Evolutionary conservation across 2,329 filamentous ascomycete species (phyloP).

Genomic region (Colletotrichum sp.): DNA sequence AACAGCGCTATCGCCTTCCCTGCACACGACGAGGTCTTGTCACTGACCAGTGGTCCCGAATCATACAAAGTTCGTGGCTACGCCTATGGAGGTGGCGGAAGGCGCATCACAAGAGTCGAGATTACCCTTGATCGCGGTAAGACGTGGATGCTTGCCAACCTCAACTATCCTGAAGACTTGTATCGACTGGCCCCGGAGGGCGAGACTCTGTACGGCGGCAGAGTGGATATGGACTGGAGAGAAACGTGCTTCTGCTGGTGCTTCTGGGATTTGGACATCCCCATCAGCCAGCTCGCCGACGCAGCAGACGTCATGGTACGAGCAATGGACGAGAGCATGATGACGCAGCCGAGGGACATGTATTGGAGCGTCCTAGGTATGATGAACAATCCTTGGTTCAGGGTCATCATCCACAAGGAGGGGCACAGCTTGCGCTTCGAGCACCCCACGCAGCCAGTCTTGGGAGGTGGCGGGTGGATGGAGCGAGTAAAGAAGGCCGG

Average conservation of each 20-base stretch:
- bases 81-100: slow-evolving; percentile 88
- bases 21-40: slow-evolving; percentile 74
- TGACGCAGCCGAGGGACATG: slow-evolving; percentile 88
- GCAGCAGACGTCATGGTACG: slow-evolving; percentile 80
- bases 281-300: slow-evolving; percentile 62
- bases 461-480: slow-evolving; percentile 90
- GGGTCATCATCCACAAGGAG: slow-evolving; percentile 77
- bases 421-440: slow-evolving; percentile 72
- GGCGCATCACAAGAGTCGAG: slow-evolving; percentile 81
- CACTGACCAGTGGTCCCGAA: slow-evolving; percentile 39
- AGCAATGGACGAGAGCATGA: slow-evolving; percentile 90
- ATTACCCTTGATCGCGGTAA: slow-evolving; percentile 83
- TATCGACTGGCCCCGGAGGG: slow-evolving; percentile 70
- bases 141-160: slow-evolving; percentile 77
- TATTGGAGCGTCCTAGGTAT: slow-evolving; percentile 95
- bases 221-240: slow-evolving; percentile 80
- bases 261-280: slow-evolving; percentile 81
- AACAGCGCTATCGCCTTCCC: slow-evolving; percentile 86
- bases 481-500: slow-evolving; percentile 84
- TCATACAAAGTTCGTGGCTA: slow-evolving; percentile 78
- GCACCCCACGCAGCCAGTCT: slow-evolving; percentile 82
- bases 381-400: slow-evolving; percentile 98
- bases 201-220: slow-evolving; percentile 74
- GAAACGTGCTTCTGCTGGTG: slow-evolving; percentile 91
- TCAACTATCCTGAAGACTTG: slow-evolving; percentile 84